phyloP scores from a whole-genome alignment of 1,284 basidiomycete genomes.

The Microbotryum saponariae region DNA sequence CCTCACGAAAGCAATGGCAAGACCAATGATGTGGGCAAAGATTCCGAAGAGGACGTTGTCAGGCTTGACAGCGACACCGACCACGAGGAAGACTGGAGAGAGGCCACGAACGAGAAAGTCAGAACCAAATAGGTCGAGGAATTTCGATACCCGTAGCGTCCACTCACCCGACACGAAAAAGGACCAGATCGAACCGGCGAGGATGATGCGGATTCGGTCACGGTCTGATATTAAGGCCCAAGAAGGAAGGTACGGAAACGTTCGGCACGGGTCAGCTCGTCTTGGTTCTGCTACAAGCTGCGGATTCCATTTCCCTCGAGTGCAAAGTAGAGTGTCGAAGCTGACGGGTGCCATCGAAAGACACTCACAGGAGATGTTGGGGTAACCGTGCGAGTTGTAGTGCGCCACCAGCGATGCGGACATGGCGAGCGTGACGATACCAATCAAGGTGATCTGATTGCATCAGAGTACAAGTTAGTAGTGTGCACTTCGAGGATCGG shows the following conservation, averaged over 20 bases:
- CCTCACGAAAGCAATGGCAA: conserved; percentile 38
- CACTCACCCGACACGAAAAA: conserved; percentile 38
- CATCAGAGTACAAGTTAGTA: too few species aligned
- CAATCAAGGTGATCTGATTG: too few species aligned
- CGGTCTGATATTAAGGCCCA: conserved; percentile 27
- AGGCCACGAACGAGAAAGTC: not conserved
- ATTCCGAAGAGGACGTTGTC: conserved; percentile 41
- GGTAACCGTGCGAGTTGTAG: conserved; percentile 42
- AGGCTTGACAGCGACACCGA: conserved; percentile 41
- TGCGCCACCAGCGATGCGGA: conserved; percentile 31
- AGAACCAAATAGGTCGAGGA: not conserved
- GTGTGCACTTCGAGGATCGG: too few species aligned
- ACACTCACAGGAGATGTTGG: conserved; percentile 32
- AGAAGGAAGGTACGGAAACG: too few species aligned
- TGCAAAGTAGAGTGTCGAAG: too few species aligned
- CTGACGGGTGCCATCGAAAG: too few species aligned
- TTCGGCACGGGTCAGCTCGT: too few species aligned
- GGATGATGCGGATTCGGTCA: conserved; percentile 42
- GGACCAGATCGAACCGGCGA: conserved; percentile 42
- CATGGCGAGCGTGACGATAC: conserved; percentile 41
- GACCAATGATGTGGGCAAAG: conserved; percentile 40
- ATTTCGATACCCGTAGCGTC: not conserved
- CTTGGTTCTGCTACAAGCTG: too few species aligned
- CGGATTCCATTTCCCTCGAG: too few species aligned
- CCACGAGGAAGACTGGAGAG: conserved; percentile 39